Evolutionary conservation across 1,139 yeast species (phyloP).

Genomic region (Eremothecium cymbalariae): DNA sequence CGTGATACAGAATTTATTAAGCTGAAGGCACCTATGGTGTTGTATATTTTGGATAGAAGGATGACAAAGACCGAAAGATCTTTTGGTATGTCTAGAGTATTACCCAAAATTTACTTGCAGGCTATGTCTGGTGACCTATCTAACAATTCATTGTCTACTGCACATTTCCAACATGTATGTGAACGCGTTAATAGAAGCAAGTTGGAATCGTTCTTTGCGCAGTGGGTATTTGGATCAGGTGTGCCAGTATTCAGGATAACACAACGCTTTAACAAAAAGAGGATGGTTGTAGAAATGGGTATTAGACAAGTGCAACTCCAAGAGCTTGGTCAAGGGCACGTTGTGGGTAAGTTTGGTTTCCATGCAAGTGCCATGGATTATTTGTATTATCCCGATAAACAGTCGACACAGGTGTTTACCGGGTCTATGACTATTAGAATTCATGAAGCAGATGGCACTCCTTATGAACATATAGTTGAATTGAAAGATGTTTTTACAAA

Average conservation of each 20-base stretch:
- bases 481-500: conserved; percentile 78
- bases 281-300: conserved; percentile 91
- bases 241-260: conserved; percentile 83
- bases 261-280: conserved; percentile 85
- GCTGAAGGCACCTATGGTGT: conserved; percentile 77
- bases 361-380: conserved; percentile 25
- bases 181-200: conserved; percentile 89
- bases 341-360: conserved; percentile 25
- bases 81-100: conserved; percentile 82
- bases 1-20: conserved; percentile 52
- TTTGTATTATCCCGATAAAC: conserved; percentile 18
- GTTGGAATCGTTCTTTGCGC: conserved; percentile 75
- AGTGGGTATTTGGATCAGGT: conserved; percentile 90
- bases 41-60: conserved; percentile 76
- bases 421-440: conserved; percentile 97
- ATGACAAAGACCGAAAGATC: conserved; percentile 96
- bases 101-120: conserved; percentile 85
- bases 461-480: conserved; percentile 94
- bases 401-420: conserved; percentile 48
- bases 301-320: conserved; percentile 80
- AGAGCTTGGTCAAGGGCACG: conserved; percentile 42
- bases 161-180: conserved; percentile 83
- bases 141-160: conserved; percentile 70
- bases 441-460: conserved; percentile 99
- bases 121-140: conserved; percentile 92